Conservation (phyloP, 164 flowering plant species). For the Vitis labrusca region DNA sequence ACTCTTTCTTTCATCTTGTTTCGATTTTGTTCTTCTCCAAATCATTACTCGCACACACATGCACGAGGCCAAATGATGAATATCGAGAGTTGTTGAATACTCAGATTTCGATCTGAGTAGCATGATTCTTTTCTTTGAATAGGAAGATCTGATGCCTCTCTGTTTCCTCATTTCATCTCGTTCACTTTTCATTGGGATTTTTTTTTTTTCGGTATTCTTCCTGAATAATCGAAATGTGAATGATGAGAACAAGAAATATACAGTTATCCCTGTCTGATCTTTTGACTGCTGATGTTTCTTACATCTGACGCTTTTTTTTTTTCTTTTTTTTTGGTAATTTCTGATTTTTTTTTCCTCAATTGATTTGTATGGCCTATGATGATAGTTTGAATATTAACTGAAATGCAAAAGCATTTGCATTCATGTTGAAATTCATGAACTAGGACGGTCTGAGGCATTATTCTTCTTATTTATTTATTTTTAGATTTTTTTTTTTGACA, state of each 20-base stretch:
- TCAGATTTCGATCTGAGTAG: constrained; percentile 9
- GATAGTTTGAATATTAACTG: constrained; percentile 8
- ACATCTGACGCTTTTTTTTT: constrained; percentile 12
- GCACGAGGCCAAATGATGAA: constrained; percentile 27
- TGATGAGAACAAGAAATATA: constrained; percentile 13
- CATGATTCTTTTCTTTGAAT: constrained; percentile 26
- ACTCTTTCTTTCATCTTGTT: no score
- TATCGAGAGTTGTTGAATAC: constrained; percentile 13
- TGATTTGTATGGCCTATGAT: constrained; percentile 15
- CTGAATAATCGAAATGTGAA: constrained; percentile 6
- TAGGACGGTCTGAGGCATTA: constrained; percentile 49
- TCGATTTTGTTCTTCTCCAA: no score
- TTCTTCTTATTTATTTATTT: not conserved
- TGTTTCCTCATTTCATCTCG: not conserved
- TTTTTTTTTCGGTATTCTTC: no score
- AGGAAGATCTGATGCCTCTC: constrained; percentile 46
- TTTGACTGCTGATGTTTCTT: constrained; percentile 8
- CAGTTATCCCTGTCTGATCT: constrained; percentile 32
- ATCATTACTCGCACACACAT: no score
- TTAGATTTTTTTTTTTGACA: not conserved
- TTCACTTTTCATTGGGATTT: no score
- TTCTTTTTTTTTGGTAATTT: not conserved
- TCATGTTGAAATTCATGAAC: constrained; percentile 27
- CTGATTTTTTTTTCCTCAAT: not conserved
- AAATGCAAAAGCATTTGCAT: constrained; percentile 1